These are phyloP conservation scores for Casuarina glauca DNA, from an alignment of 306 rosid species.

Conservation along the genomic window DNA sequence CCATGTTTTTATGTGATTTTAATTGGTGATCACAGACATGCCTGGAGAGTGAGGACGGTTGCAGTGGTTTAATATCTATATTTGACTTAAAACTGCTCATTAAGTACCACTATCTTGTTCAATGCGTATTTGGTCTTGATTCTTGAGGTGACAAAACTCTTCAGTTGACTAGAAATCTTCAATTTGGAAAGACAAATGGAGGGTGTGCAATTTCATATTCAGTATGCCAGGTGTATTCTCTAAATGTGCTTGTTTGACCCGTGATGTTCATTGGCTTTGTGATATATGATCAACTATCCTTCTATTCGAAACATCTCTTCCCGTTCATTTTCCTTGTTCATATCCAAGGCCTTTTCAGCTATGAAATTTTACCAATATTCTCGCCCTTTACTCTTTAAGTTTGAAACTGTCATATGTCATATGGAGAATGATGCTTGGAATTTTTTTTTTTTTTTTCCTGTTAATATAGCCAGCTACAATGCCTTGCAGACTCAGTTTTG, in stretches of 20 bases:
- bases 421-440: background rate
- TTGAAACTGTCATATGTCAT: background rate
- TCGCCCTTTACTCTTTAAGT: background rate
- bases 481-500: background rate
- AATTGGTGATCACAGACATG: no score
- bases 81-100: no score
- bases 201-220: background rate
- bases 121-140: background rate
- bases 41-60: no score
- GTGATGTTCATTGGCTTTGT: background rate
- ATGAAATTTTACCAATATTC: background rate
- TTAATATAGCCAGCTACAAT: background rate
- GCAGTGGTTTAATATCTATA: no score
- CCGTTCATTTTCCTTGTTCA: background rate
- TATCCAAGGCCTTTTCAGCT: background rate
- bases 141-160: background rate
- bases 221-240: background rate
- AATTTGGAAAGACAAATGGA: background rate
- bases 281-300: background rate
- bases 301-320: background rate
- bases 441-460: background rate
- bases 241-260: background rate
- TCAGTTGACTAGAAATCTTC: background rate
- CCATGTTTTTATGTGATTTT: no score
- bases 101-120: no score